phyloP scores from a whole-genome alignment of 805 yeast genomes.

The Zygoascus ofunaensis region DNA sequence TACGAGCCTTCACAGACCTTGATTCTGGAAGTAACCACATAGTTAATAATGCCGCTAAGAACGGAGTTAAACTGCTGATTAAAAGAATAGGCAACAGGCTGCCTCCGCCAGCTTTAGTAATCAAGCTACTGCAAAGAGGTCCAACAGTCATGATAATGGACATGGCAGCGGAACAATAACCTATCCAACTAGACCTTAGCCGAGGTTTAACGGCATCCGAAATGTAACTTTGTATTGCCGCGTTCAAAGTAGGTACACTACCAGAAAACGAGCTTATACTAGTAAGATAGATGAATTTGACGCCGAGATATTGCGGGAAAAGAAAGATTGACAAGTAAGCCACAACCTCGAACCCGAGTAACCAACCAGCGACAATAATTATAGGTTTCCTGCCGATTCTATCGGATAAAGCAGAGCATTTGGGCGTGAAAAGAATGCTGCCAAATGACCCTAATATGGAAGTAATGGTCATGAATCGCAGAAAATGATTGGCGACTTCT shows the following conservation, averaged over 20 bases:
- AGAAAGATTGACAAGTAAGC: not conserved
- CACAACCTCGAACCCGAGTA: not conserved
- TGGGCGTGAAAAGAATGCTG: slow-evolving; percentile 20
- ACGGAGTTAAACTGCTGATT: not conserved
- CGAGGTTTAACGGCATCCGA: slow-evolving; percentile 60
- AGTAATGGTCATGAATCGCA: slow-evolving; percentile 7
- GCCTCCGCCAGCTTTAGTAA: slow-evolving; percentile 10
- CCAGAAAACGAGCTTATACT: slow-evolving; percentile 46
- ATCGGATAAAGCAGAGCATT: slow-evolving; percentile 55
- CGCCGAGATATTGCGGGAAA: not conserved
- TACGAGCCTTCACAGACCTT: not conserved
- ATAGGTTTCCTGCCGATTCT: slow-evolving; percentile 49
- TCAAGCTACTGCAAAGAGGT: slow-evolving; percentile 19
- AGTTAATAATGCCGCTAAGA: not conserved
- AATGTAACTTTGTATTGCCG: slow-evolving; percentile 55
- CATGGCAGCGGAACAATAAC: slow-evolving; percentile 8
- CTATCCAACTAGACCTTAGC: slow-evolving; percentile 33
- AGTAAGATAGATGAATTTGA: slow-evolving; percentile 31
- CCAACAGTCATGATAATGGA: slow-evolving; percentile 22
- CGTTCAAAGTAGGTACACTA: slow-evolving; percentile 44
- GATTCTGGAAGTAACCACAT: not conserved
- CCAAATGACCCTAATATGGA: slow-evolving; percentile 8
- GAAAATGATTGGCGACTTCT: slow-evolving; percentile 9
- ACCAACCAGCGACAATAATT: slow-evolving; percentile 24
- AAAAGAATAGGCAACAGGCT: slow-evolving; percentile 2